Base-by-base conservation (phyloP, 2,329 filamentous ascomycete genomes). In the Paraphaeosphaeria sporulosa region DNA sequence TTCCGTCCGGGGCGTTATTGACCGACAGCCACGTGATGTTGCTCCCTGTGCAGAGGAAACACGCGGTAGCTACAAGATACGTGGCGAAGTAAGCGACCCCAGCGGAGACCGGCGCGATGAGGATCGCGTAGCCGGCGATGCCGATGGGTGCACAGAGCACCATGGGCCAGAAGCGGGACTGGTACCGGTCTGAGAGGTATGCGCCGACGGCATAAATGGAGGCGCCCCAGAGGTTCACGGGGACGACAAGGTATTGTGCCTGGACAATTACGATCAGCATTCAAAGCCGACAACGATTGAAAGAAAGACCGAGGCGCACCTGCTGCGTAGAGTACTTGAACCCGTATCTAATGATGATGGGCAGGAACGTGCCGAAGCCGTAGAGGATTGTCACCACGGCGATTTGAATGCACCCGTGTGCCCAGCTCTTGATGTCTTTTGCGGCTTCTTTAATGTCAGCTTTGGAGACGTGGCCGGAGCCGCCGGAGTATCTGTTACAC, bases 331-430 rank as follows among this genome's bases (percentile, higher is more conserved):
- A 76, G 55, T 77, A 80, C 23, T 77, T 68, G 58, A 81, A 80
- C 2, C 73, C 71, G 19, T 80, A 72, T 21, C 76, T 75, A 49
- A 80, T 79, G 51, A 81, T 80, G 50, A 80, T 79, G 0, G 79
- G 79, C 1, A 81, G 64, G 51, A 81, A 81, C 0, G 78, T 80
- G 3, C 78, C 74, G 42, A 80, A 80, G 7, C 78, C 77, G 47
- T 80, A 80, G 10, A 79, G 60, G 13, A 80, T 76, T 0, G 78
- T 79, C 9, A 80, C 75, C 4, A 77, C 74, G 9, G 69, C 71
- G 58, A 82, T 79, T 54, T 81, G 79, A 17, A 77, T 77, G 12
- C 74, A 46, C 5, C 74, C 75, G 50, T 76, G 73, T 1, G 71
- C 17, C 73, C 72, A 76, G 50, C 66, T 71, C 61, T 75, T 76